Conservation (phyloP, 768 basidiomycete species). For the Boletus reticulatus region DNA sequence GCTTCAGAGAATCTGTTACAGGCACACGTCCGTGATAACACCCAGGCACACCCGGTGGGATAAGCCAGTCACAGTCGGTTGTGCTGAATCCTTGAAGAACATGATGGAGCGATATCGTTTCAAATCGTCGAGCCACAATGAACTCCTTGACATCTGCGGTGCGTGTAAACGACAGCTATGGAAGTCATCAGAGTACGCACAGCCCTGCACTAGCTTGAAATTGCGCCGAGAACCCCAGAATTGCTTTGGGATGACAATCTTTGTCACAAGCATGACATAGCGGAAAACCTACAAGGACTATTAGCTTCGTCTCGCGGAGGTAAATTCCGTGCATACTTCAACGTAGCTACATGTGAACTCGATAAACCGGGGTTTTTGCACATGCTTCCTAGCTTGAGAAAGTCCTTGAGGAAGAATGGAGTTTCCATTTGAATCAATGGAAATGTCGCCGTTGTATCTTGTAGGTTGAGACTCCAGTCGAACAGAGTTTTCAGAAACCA, state of each 20-base stretch:
- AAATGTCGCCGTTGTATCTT: slow-evolving; percentile 36
- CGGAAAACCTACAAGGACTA: slow-evolving; percentile 55
- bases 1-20: slow-evolving; percentile 68
- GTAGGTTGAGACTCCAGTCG: slow-evolving; percentile 54
- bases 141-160: slow-evolving; percentile 68
- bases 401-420: slow-evolving; percentile 43
- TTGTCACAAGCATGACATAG: slow-evolving; percentile 62
- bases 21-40: slow-evolving; percentile 48
- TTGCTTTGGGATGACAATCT: slow-evolving; percentile 64
- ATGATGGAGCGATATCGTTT: slow-evolving; percentile 72
- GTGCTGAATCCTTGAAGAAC: slow-evolving; percentile 75
- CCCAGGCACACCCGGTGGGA: slow-evolving; percentile 38
- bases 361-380: slow-evolving; percentile 69
- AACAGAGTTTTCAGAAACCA: slow-evolving; percentile 68
- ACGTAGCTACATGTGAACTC: slow-evolving; percentile 68
- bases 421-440: slow-evolving; percentile 53
- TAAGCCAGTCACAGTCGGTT: slow-evolving; percentile 79
- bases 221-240: slow-evolving; percentile 81
- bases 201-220: slow-evolving; percentile 50
- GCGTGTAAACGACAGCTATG: background rate
- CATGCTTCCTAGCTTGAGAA: slow-evolving; percentile 46
- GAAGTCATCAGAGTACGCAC: slow-evolving; percentile 39
- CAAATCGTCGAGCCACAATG: slow-evolving; percentile 74
- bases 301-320: background rate
- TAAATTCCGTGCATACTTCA: slow-evolving; percentile 47